These are phyloP conservation scores for Chrysosporium keratinophilum DNA, from an alignment of 2,329 filamentous ascomycete genomes.

Conservation along the genomic window DNA sequence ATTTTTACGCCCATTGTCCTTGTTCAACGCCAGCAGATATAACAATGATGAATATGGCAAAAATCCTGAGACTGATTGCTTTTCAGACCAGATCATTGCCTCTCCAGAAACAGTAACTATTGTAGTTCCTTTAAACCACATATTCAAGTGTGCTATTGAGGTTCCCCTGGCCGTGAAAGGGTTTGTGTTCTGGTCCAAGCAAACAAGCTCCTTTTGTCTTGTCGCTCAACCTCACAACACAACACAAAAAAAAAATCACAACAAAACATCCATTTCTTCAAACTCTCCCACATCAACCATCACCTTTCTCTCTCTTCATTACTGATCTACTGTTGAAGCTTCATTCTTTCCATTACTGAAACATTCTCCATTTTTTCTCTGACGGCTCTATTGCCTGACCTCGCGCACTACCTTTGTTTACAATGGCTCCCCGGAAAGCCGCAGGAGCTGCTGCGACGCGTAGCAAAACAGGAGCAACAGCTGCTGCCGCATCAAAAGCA, in stretches of 20 bases:
- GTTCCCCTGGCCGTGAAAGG: too few species aligned
- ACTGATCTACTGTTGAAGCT: background rate
- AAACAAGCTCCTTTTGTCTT: background rate
- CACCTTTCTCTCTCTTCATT: background rate
- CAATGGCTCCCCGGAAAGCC: conserved; percentile 8
- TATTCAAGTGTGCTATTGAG: too few species aligned
- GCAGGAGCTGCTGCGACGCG: conserved; percentile 1
- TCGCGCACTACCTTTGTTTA: background rate
- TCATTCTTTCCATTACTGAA: background rate
- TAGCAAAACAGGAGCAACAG: background rate
- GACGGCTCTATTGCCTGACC: background rate
- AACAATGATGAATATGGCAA: too few species aligned
- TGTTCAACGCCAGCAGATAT: too few species aligned
- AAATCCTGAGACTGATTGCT: too few species aligned
- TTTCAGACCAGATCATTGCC: too few species aligned
- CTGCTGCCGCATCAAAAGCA: conserved; percentile 4
- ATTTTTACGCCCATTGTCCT: too few species aligned
- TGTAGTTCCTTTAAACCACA: too few species aligned
- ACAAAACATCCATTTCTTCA: too few species aligned
- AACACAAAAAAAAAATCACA: background rate
- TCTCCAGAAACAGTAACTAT: too few species aligned
- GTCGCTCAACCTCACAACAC: background rate
- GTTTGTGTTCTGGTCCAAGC: background rate
- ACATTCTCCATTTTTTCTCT: background rate
- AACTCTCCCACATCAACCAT: background rate